Percentiles rank a stretch among this genome's conserved stretches.
phyloP scores from a whole-genome alignment of 257 asterid genomes.

The Solanum peruvianum region DNA sequence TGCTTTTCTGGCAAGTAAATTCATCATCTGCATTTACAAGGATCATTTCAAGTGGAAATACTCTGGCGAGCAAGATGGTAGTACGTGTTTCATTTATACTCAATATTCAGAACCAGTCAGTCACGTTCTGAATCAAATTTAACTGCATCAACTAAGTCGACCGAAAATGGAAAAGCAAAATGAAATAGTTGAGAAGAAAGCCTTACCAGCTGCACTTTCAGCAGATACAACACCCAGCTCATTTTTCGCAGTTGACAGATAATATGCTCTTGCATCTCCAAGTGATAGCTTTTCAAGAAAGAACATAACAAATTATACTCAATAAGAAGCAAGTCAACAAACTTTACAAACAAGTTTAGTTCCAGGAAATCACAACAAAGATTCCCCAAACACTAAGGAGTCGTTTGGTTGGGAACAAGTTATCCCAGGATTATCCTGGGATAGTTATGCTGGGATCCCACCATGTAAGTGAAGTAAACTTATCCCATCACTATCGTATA shows the following conservation, averaged over 20 bases:
- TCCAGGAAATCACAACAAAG: background rate
- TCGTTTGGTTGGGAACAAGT: too few relatives aligned
- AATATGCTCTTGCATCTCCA: slow-evolving; percentile 94
- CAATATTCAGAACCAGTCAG: background rate
- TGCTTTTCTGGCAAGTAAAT: background rate
- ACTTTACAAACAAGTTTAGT: background rate
- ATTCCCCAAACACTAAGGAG: background rate
- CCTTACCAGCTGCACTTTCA: slow-evolving; percentile 70
- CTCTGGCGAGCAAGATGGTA: background rate
- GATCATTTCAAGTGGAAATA: background rate
- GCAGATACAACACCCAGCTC: slow-evolving; percentile 95
- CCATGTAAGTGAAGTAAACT: too few relatives aligned
- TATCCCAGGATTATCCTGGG: too few relatives aligned
- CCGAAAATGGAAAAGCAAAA: background rate
- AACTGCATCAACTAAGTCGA: background rate
- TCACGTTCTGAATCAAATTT: background rate
- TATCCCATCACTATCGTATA: too few relatives aligned
- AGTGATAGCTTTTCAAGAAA: slow-evolving; percentile 62
- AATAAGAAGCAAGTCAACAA: background rate
- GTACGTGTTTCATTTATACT: background rate
- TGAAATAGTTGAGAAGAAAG: background rate
- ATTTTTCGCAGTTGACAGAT: slow-evolving; percentile 83
- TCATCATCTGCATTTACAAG: background rate
- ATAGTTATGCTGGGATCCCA: too few relatives aligned
- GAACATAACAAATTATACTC: slow-evolving; percentile 6